phyloP scores from a whole-genome alignment of 2,329 filamentous ascomycete species.

The Fusarium cyanostomum region DNA sequence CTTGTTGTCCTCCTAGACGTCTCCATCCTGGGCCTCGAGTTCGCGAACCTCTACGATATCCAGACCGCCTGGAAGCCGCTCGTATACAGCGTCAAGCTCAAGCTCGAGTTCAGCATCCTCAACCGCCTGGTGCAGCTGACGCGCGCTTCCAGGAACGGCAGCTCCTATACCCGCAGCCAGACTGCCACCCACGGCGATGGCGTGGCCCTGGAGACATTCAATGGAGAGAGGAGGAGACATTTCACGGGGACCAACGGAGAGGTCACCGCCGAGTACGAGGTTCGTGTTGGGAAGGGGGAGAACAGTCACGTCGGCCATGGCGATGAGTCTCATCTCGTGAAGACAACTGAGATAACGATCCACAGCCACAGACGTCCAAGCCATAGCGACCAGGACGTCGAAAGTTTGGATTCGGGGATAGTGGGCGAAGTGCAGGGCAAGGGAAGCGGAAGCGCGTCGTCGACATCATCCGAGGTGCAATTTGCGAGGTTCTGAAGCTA shows the following conservation, averaged over 20 bases:
- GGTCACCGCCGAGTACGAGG: conserved; percentile 24
- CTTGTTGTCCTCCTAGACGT: conserved; percentile 53
- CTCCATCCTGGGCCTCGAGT: conserved; percentile 45
- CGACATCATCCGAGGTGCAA: conserved; percentile 35
- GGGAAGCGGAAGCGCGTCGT: conserved; percentile 26
- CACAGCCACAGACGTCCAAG: conserved; percentile 21
- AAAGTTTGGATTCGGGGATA: conserved; percentile 5
- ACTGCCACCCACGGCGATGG: conserved; percentile 14
- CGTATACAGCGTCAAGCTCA: conserved; percentile 51
- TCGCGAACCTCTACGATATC: conserved; percentile 50
- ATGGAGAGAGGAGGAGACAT: conserved; percentile 21
- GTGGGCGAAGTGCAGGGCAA: conserved; percentile 8
- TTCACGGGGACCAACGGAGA: conserved; percentile 14
- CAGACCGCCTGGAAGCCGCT: conserved; percentile 38
- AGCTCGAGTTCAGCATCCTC: conserved; percentile 51
- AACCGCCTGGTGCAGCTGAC: conserved; percentile 46
- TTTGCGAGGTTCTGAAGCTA: conserved; percentile 23
- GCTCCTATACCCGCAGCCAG: conserved; percentile 33
- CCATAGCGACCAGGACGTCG: background rate
- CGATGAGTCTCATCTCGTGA: conserved; percentile 20
- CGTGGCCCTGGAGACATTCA: conserved; percentile 33
- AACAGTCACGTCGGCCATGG: background rate
- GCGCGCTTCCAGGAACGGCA: conserved; percentile 21
- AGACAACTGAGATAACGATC: conserved; percentile 33
- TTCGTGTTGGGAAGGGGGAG: conserved; percentile 31